A percentile compares a stretch with the other conserved stretches of the same genome.
Conservation (phyloP, 208 protist genomes). For the Crithidia expoeki region DNA sequence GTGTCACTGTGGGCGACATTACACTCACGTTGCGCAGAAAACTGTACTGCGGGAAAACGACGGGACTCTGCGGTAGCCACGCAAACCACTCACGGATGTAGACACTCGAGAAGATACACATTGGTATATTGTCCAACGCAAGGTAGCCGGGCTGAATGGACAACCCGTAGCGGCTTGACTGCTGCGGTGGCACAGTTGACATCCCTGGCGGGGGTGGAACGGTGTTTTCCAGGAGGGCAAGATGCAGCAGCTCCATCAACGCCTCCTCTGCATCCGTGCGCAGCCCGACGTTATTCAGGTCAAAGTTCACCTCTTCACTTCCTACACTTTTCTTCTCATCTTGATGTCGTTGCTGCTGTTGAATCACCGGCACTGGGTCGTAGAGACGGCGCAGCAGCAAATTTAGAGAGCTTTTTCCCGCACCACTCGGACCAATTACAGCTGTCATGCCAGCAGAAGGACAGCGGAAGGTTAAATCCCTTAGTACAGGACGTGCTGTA, state of each 20-base stretch:
- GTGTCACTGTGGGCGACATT: constrained; percentile 28
- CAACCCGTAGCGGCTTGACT: not conserved
- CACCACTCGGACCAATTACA: constrained; percentile 76
- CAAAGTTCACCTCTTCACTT: too few species aligned
- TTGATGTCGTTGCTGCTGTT: not conserved
- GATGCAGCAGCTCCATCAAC: constrained; percentile 29
- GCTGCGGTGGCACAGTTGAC: not conserved
- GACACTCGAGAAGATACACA: constrained; percentile 49
- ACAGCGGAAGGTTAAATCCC: constrained; percentile 31
- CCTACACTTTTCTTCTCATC: too few species aligned
- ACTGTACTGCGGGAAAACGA: constrained; percentile 33
- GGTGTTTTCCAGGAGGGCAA: constrained; percentile 37
- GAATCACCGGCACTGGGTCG: constrained; percentile 47
- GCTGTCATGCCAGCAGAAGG: constrained; percentile 51
- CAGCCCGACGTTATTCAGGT: constrained; percentile 2
- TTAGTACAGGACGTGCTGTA: constrained; percentile 21
- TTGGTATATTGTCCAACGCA: constrained; percentile 57
- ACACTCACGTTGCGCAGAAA: constrained; percentile 59
- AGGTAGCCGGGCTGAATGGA: constrained; percentile 21
- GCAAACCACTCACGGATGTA: constrained; percentile 61
- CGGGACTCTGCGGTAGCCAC: constrained; percentile 57
- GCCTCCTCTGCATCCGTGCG: constrained; percentile 14
- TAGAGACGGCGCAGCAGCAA: constrained; percentile 77
- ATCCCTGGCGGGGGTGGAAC: not conserved
- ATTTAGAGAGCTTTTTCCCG: constrained; percentile 81